Conservation (phyloP, 495 filamentous ascomycete genomes). For the Durotheca rogersii region DNA sequence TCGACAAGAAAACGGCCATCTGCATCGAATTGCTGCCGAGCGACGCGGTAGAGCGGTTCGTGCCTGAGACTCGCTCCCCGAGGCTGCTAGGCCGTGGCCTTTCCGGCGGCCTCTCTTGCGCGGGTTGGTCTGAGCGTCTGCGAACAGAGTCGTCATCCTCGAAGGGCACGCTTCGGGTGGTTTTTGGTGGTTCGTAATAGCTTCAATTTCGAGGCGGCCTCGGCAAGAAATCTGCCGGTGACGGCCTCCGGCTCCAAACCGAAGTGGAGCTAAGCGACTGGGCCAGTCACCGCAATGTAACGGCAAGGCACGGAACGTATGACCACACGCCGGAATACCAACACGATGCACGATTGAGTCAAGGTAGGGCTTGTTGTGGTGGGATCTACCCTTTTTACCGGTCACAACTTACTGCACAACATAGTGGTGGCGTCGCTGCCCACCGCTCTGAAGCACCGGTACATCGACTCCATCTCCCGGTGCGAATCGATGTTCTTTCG, state of each 20-base stretch:
- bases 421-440: slow-evolving; percentile 1
- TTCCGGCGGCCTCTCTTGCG: not conserved
- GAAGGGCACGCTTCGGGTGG: slow-evolving; percentile 2
- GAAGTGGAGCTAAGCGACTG: slow-evolving; percentile 28
- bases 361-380: slow-evolving; percentile 10
- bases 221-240: slow-evolving; percentile 24
- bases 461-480: slow-evolving; percentile 12
- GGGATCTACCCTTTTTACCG: slow-evolving; percentile 2
- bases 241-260: slow-evolving; percentile 23
- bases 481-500: slow-evolving; percentile 16
- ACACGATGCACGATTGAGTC: slow-evolving; percentile 21
- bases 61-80: slow-evolving; percentile 3
- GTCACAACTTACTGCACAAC: slow-evolving; percentile 11
- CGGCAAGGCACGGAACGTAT: slow-evolving; percentile 23
- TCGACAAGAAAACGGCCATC: not conserved
- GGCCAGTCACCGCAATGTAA: slow-evolving; percentile 26
- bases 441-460: slow-evolving; percentile 9
- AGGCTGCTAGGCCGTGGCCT: not conserved
- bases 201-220: slow-evolving; percentile 20
- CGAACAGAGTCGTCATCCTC: slow-evolving; percentile 11
- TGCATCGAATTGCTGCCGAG: slow-evolving; percentile 7
- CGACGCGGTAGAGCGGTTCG: slow-evolving; percentile 6
- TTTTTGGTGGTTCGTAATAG: slow-evolving; percentile 22
- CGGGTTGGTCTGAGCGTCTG: no score
- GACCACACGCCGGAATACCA: slow-evolving; percentile 10